Evolutionary conservation across 352 stramenopile genomes (phyloP), one percentile per base, ranked within the genome.

Genomic region (Globisporangium alternatum): DNA sequence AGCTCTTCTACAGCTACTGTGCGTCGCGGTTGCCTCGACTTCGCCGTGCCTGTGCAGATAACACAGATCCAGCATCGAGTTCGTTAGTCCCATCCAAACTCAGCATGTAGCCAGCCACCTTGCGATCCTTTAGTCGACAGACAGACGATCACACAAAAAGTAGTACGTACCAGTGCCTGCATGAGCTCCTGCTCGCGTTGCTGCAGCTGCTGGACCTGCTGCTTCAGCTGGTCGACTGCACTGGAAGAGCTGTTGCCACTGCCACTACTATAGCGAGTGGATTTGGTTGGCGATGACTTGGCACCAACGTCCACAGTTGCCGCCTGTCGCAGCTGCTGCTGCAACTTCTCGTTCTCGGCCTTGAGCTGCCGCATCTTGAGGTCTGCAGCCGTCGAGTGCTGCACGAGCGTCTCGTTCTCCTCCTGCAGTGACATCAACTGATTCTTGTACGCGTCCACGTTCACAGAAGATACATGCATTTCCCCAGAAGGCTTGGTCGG

Each of bases 101-200:
- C 1, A 33, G 17, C 13, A 48, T 56, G 57, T 48, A 39, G 31
- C 58, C 58, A 64, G 55, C 31, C 31, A 4, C 13, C 3, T 28
- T 28, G 25, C 25, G 25, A 28, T 28, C 43, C 33, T 21, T 31
- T 17, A 30, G 54, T 37, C 30, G 15, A 63, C 17, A 63, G 15
- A 22, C 31, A n/a, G 25, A n/a, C 25, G 33, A 10, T 10, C 43
- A 55, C 22, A n/a, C 3, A 12, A 48, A 33, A 28, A 33, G 19
- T 3, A 33, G 19, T 3, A 82, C 77, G 44, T 63, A 90, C 84
- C 68, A 91, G 75, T 43, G 84, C 84, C 56, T 89, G 80, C 84
- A 93, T 91, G 35, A 93, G 80, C 60, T 93, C 84, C 59, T 93
- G 80, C 51, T 93, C 84, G n/a, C 80, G 82, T 58, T 84, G 71